Evolutionary conservation across 192 early-diverging fungal species (phyloP), one percentile per base, ranked within the genome.

Genomic region (Linnemannia exigua): DNA sequence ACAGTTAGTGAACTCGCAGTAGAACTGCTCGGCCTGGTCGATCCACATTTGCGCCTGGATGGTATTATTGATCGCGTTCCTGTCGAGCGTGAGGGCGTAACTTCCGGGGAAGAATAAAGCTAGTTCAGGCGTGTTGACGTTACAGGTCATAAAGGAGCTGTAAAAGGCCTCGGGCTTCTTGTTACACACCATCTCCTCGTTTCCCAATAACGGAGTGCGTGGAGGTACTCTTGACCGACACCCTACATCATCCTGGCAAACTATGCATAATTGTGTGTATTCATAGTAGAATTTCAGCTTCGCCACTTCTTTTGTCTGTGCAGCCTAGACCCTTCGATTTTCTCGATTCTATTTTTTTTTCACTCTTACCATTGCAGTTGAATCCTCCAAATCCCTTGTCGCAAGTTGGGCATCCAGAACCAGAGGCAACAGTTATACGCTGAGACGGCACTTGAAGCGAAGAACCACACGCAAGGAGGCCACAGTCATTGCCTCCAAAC

Each of bases 291-390:
- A n/a, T n/a, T n/a, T n/a, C n/a, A n/a, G n/a, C n/a, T n/a, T n/a
- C n/a, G n/a, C n/a, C n/a, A n/a, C n/a, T n/a, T n/a, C n/a, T n/a
- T n/a, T n/a, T n/a, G n/a, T n/a, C 41, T 22, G n/a, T 19, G 33
- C 22, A 70, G 47, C 35, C 28, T 67, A 61, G 28, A 41, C 66
- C 11, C 19, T 51, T 36, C n/a, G 35, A 4, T 50, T 25, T 35
- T 33, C 9, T 63, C 19, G 31, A n/a, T 37, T 46, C 36, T 28
- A 22, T 37, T 48, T 44, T 63, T n/a, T n/a, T n/a, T n/a, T n/a
- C n/a, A n/a, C n/a, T n/a, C n/a, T n/a, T 90, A 58, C 88, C 82
- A 71, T 89, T 90, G 76, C 93, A 94, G 52, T 91, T 92, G 52
- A 89, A 75, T 63, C 91, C 93, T 25, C 83, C 79, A 72, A 92